A percentile compares a stretch with the other conserved stretches of the same genome.
Evolutionary conservation across 768 basidiomycete species (phyloP).

Genomic region (Boletus subparvulus): DNA sequence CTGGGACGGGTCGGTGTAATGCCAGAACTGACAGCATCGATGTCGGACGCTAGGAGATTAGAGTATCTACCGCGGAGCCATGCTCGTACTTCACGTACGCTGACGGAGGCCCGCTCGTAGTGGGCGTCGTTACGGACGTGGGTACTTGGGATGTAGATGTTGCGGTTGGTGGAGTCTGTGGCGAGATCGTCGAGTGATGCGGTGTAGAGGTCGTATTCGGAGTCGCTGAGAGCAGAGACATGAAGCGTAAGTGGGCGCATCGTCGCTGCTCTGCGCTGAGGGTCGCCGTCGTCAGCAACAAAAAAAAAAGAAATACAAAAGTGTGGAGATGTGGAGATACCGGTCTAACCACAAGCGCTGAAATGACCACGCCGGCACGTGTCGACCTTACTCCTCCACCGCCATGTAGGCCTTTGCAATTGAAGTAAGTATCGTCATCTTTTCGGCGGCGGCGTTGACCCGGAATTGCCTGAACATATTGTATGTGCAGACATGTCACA

Average conservation of each 20-base stretch:
- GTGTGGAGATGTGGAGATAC: not conserved
- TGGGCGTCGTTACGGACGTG: conserved; percentile 42
- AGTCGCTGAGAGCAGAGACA: conserved; percentile 71
- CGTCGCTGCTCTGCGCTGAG: not conserved
- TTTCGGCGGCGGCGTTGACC: not conserved
- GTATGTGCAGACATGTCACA: conserved; percentile 8
- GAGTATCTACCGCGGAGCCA: conserved; percentile 75
- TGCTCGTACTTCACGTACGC: conserved; percentile 66
- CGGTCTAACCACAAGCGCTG: not conserved
- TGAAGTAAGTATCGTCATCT: not conserved
- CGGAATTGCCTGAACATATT: not conserved
- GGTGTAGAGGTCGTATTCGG: conserved; percentile 70
- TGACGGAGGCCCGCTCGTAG: conserved; percentile 54
- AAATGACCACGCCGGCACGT: conserved; percentile 8
- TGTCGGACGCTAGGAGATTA: conserved; percentile 45
- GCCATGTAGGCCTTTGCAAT: not conserved
- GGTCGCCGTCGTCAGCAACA: not conserved
- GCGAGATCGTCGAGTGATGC: conserved; percentile 55
- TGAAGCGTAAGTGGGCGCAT: conserved; percentile 70
- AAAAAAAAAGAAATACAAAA: not conserved
- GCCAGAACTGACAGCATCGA: conserved; percentile 54
- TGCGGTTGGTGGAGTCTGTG: conserved; percentile 33
- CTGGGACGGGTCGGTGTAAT: not conserved
- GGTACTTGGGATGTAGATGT: not conserved
- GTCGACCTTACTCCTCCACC: conserved; percentile 3